Evolutionary conservation across 257 asterid genomes (phyloP).

Genomic region (Plantago elongata): DNA sequence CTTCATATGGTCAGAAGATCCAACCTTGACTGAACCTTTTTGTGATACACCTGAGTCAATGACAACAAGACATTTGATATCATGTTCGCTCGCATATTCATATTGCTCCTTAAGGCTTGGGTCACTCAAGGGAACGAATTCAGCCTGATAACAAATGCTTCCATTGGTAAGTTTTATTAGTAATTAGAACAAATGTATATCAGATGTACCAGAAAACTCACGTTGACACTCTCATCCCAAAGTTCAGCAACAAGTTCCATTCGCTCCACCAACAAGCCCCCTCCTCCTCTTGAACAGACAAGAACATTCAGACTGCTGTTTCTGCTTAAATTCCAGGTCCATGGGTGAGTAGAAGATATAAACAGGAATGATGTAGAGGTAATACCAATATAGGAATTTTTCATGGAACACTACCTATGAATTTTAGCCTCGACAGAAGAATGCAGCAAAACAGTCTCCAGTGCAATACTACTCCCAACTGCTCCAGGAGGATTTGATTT

Average conservation of each 20-base stretch:
- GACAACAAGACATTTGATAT: slow-evolving; percentile 83
- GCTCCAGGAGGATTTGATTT: slow-evolving; percentile 85
- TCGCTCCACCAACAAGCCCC: slow-evolving; percentile 86
- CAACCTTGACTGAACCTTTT: slow-evolving; percentile 77
- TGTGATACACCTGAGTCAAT: slow-evolving; percentile 80
- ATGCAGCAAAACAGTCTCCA: slow-evolving; percentile 76
- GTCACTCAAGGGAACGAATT: slow-evolving; percentile 72
- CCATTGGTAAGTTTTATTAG: slow-evolving; percentile 17
- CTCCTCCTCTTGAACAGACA: slow-evolving; percentile 98
- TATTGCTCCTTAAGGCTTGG: slow-evolving; percentile 95
- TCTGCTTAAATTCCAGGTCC: slow-evolving; percentile 34
- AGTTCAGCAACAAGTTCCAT: slow-evolving; percentile 91
- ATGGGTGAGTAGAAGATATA: slow-evolving; percentile 17
- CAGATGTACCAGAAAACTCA: slow-evolving; percentile 24
- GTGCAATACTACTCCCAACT: slow-evolving; percentile 90
- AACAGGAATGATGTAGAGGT: slow-evolving; percentile 6
- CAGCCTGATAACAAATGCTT: slow-evolving; percentile 54
- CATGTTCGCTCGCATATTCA: slow-evolving; percentile 92
- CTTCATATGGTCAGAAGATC: slow-evolving; percentile 16
- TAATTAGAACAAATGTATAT: neutral
- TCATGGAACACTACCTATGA: slow-evolving; percentile 39
- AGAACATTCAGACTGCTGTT: slow-evolving; percentile 50
- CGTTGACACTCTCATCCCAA: slow-evolving; percentile 90
- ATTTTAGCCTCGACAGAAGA: slow-evolving; percentile 46
- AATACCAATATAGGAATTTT: slow-evolving; percentile 5